Conservation (phyloP, 1,284 basidiomycete genomes). For the Entoloma clypeatum region DNA sequence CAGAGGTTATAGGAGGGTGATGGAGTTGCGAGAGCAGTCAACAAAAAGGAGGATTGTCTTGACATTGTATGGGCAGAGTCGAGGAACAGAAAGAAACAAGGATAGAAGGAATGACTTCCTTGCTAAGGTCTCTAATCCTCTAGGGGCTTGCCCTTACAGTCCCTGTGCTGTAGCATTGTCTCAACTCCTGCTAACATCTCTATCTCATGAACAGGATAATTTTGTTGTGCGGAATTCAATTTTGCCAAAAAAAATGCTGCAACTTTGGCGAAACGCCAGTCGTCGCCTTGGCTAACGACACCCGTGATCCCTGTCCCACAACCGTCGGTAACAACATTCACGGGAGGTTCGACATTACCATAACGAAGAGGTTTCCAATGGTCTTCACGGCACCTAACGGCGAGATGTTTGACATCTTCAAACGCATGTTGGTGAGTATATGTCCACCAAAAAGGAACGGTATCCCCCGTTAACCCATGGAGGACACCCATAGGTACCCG, state of each 20-base stretch:
- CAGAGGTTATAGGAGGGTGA: no score
- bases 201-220: no score
- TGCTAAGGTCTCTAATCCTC: no score
- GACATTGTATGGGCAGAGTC: no score
- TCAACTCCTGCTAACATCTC: constrained; percentile 32
- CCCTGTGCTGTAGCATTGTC: no score
- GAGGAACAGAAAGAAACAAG: no score
- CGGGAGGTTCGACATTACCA: constrained; percentile 12
- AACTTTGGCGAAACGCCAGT: constrained; percentile 22
- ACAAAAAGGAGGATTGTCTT: no score
- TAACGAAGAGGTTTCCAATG: constrained; percentile 25
- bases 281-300: constrained; percentile 25
- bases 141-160: no score
- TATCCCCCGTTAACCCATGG: constrained; percentile 22
- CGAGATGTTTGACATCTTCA: constrained; percentile 30
- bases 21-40: no score
- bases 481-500: constrained; percentile 31
- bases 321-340: constrained; percentile 28
- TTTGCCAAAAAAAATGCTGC: constrained; percentile 35
- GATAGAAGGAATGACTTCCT: no score
- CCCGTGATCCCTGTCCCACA: constrained; percentile 26
- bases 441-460: constrained; percentile 25
- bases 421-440: constrained; percentile 32
- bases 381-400: constrained; percentile 19
- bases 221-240: constrained; percentile 31